phyloP scores from a whole-genome alignment of 495 filamentous ascomycete genomes.

The Alectoria sarmentosa region DNA sequence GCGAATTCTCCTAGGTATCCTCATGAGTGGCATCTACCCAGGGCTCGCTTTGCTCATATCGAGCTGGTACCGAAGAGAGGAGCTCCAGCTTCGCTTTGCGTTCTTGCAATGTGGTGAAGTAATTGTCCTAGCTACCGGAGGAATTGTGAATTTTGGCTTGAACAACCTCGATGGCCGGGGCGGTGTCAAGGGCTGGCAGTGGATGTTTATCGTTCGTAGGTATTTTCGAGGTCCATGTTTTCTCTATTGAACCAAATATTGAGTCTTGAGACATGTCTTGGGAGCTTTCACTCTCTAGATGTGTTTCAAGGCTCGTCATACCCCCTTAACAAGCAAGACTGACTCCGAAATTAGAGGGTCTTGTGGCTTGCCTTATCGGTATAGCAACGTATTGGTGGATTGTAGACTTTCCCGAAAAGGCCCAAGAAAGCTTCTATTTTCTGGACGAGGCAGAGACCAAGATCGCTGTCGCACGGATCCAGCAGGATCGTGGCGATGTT shows the following conservation, averaged over 20 bases:
- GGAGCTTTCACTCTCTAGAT: too few species aligned
- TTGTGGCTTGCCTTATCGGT: conserved; percentile 58
- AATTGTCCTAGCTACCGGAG: conserved; percentile 59
- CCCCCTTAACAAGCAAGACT: too few species aligned
- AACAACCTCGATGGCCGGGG: conserved; percentile 54
- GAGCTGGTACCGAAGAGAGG: conserved; percentile 62
- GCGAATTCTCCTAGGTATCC: conserved; percentile 62
- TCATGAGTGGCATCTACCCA: conserved; percentile 61
- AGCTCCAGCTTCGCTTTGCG: conserved; percentile 71
- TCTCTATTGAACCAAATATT: too few species aligned
- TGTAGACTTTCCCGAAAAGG: conserved; percentile 69
- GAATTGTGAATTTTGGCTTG: conserved; percentile 65
- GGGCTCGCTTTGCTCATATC: conserved; percentile 64
- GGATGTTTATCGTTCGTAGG: conserved; percentile 74
- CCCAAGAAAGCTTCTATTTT: conserved; percentile 54
- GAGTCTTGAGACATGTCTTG: too few species aligned
- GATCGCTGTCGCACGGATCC: conserved; percentile 51
- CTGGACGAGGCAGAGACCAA: conserved; percentile 51
- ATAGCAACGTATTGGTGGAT: conserved; percentile 72
- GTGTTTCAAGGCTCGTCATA: too few species aligned
- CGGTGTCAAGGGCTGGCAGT: conserved; percentile 64
- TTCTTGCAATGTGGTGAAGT: conserved; percentile 66
- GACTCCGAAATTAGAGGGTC: too few species aligned
- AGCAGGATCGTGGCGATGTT: conserved; percentile 60
- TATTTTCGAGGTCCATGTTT: too few species aligned